A percentile compares a stretch with the other conserved stretches of the same genome.
These are phyloP conservation scores for Anthracocystis panici-leucophaei DNA, from an alignment of 1,284 basidiomycete genomes.

Conservation along the genomic window DNA sequence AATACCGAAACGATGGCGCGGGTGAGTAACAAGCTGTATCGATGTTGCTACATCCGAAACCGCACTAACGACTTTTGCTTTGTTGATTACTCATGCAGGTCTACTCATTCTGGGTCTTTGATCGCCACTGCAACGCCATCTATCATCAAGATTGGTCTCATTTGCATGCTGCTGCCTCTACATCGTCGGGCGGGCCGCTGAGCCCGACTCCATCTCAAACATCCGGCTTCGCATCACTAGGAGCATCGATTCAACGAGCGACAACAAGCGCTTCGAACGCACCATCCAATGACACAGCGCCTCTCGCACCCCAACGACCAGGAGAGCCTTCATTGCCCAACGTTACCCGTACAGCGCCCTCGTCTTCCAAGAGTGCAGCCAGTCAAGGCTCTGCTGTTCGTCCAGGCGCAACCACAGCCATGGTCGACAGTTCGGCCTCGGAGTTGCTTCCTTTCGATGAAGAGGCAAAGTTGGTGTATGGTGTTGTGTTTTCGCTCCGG, in stretches of 20 bases:
- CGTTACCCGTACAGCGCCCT: slow-evolving; percentile 29
- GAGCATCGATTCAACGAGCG: slow-evolving; percentile 57
- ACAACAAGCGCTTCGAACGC: slow-evolving; percentile 22
- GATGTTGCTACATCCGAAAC: not conserved
- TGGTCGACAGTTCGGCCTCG: slow-evolving; percentile 19
- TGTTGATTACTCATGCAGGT: slow-evolving; percentile 32
- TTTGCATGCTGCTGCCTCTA: slow-evolving; percentile 34
- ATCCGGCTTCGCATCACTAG: slow-evolving; percentile 51
- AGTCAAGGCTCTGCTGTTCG: slow-evolving; percentile 4
- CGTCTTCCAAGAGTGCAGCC: slow-evolving; percentile 7
- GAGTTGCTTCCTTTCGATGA: slow-evolving; percentile 83
- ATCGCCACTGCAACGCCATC: slow-evolving; percentile 64
- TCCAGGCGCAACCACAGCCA: slow-evolving; percentile 4
- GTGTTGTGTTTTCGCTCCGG: slow-evolving; percentile 88
- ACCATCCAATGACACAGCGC: slow-evolving; percentile 7
- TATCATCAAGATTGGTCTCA: slow-evolving; percentile 68
- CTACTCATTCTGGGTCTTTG: slow-evolving; percentile 68
- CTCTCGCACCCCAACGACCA: slow-evolving; percentile 26
- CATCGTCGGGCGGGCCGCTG: slow-evolving; percentile 15
- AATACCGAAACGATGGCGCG: slow-evolving; percentile 17
- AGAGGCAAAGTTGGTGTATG: slow-evolving; percentile 96
- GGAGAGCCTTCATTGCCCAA: slow-evolving; percentile 40
- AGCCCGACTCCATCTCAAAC: slow-evolving; percentile 41
- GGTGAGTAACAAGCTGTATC: slow-evolving; percentile 10
- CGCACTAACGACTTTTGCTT: not conserved